phyloP scores from a whole-genome alignment of 202 grass and related monocot species.

The Digitaria exilis region DNA sequence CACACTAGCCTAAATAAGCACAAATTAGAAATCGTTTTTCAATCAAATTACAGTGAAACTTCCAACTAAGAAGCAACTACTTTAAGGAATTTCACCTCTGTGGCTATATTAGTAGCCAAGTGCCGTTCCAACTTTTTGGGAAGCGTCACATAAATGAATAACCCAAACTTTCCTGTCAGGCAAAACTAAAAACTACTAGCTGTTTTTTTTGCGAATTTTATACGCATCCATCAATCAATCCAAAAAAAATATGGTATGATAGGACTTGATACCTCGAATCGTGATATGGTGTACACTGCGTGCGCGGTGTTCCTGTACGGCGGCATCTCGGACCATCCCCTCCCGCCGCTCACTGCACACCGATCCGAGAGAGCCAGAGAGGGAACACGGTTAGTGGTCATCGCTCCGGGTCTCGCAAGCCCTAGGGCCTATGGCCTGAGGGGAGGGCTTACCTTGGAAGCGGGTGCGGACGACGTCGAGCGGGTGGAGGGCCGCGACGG shows the following conservation, averaged over 20 bases:
- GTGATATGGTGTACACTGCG: constrained; percentile 78
- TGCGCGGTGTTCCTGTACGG: constrained; percentile 89
- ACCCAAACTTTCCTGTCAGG: neutral
- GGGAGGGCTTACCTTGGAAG: constrained; percentile 69
- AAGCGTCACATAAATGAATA: constrained; percentile 1
- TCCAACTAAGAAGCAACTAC: neutral
- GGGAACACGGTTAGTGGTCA: neutral
- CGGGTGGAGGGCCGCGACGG: constrained; percentile 82
- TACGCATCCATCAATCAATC: neutral
- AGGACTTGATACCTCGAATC: constrained; percentile 66
- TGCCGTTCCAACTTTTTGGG: neutral
- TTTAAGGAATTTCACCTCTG: neutral
- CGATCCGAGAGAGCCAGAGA: constrained; percentile 3
- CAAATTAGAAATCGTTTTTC: neutral
- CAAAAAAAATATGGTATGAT: neutral
- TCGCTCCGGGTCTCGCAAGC: neutral
- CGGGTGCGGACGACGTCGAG: constrained; percentile 98
- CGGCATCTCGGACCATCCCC: constrained; percentile 44
- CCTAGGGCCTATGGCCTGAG: neutral
- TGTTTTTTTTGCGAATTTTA: no score
- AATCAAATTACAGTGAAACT: neutral
- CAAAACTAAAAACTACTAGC: neutral
- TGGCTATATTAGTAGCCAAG: neutral
- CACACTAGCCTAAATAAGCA: neutral
- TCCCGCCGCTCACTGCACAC: constrained; percentile 72